phyloP scores from a whole-genome alignment of 352 stramenopile genomes.

The Saprolegnia diclina region DNA sequence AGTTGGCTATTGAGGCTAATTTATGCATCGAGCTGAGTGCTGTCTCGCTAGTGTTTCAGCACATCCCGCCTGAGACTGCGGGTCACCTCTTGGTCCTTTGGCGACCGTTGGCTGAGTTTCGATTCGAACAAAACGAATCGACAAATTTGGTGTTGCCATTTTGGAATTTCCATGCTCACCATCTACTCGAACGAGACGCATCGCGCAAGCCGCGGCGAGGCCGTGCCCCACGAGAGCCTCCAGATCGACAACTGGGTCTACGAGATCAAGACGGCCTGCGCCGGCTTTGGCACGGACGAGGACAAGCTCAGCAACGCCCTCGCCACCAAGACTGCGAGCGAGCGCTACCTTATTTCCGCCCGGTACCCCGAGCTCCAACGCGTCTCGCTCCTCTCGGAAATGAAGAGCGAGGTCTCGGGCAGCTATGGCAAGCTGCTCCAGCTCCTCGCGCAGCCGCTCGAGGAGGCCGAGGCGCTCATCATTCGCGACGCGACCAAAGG shows the following conservation, averaged over 20 bases:
- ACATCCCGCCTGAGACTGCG: too few species aligned
- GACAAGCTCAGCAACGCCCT: conserved; percentile 49
- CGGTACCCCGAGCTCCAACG: conserved; percentile 56
- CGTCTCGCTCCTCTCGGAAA: conserved; percentile 40
- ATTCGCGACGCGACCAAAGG: conserved; percentile 57
- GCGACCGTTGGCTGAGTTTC: too few species aligned
- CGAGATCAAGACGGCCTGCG: conserved; percentile 58
- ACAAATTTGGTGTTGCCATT: too few species aligned
- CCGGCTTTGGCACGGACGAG: conserved; percentile 60
- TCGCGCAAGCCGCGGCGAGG: conserved; percentile 10
- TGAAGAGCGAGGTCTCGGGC: conserved; percentile 60
- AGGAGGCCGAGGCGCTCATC: conserved; percentile 53
- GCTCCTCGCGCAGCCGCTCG: conserved; percentile 47
- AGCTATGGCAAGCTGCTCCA: conserved; percentile 54
- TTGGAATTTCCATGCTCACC: conserved; percentile 35
- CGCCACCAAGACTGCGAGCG: conserved; percentile 38
- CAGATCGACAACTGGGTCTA: conserved; percentile 46
- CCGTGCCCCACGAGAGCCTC: conserved; percentile 39
- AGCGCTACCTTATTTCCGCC: conserved; percentile 44
- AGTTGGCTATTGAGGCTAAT: too few species aligned
- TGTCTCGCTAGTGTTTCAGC: too few species aligned
- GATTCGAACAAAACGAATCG: too few species aligned
- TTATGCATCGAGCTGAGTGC: too few species aligned
- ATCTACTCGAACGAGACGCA: conserved; percentile 46
- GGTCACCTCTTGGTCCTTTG: too few species aligned